Base-by-base conservation (phyloP, 257 asterid species). In the Hygrophila difformis region DNA sequence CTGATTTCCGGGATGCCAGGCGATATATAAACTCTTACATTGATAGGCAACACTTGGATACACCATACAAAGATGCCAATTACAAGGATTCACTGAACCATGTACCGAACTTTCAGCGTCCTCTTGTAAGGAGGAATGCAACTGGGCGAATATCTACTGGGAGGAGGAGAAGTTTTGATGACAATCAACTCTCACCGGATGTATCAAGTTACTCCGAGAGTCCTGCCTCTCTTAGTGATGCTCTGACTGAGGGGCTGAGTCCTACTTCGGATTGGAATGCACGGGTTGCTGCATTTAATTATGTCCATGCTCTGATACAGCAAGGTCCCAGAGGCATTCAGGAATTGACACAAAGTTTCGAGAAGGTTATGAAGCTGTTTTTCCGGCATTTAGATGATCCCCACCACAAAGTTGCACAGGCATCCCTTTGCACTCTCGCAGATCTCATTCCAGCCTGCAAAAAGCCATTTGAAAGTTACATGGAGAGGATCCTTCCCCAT, bases 361-460 rank as follows among this genome's bases (percentile, higher is more conserved):
- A 91, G 83, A 91, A 86, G 72, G 94, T 91, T 63, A 91, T 91
- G 99, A 91, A 91, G 76, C 72, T 91, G 53, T 91, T 82, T 70
- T 91, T 86, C 71, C 96, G 76, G 81, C 96, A 91, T 70, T 76
- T 91, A 81, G 99, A 86, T 70, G 99, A 91, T 61, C 96, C 99
- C 56, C 99, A 91, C 62, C 99, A 91, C 70, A 91, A 91, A 68
- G 99, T 91, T 61, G 99, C 99, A 36, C 99, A 91, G 65, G 97
- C 99, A 14, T 96, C 96, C 55, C 89, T 91, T 43, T 80, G 93
- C 53, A 86, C 99, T 47, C 95, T 91, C 54, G 94, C 96, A n/a
- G 96, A 91, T 60, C 88, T 91, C 61, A 86, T 91, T 51, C 96
- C 96, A 8, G 76, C 92, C 69, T 91, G 99, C 65, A 78, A 79